Percentiles rank a stretch among this genome's conserved stretches.
Evolutionary conservation across 2,329 filamentous ascomycete species (phyloP).

Genomic region (Aspergillus clavatus): DNA sequence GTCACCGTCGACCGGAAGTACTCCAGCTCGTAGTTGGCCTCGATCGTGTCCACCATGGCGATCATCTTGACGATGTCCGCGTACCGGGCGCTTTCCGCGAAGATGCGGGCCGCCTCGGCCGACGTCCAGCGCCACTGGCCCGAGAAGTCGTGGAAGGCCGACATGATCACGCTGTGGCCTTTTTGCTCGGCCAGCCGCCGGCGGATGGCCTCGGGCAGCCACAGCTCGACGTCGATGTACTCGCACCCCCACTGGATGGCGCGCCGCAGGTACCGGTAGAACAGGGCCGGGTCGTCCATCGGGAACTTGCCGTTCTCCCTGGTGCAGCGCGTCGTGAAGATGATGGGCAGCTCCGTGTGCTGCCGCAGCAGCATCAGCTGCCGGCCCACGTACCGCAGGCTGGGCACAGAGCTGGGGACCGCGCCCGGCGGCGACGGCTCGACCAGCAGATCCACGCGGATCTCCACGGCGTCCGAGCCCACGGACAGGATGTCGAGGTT

Average conservation of each 20-base stretch:
- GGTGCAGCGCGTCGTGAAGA: slow-evolving; percentile 79
- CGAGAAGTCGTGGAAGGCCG: slow-evolving; percentile 87
- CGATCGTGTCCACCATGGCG: slow-evolving; percentile 71
- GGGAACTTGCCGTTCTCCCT: slow-evolving; percentile 79
- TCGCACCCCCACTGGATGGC: slow-evolving; percentile 87
- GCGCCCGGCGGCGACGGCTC: slow-evolving; percentile 64
- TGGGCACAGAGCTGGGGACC: slow-evolving; percentile 59
- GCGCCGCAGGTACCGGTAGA: slow-evolving; percentile 73
- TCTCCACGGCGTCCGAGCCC: slow-evolving; percentile 78
- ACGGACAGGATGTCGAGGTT: slow-evolving; percentile 85
- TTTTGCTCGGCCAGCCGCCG: slow-evolving; percentile 62
- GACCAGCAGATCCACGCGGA: slow-evolving; percentile 74
- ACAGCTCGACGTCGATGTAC: slow-evolving; percentile 84
- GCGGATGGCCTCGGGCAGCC: slow-evolving; percentile 74
- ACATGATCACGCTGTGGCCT: slow-evolving; percentile 79
- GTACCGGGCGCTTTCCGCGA: slow-evolving; percentile 65
- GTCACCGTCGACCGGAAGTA: slow-evolving; percentile 78
- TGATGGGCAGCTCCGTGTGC: slow-evolving; percentile 81
- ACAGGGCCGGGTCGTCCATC: slow-evolving; percentile 71
- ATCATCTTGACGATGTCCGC: slow-evolving; percentile 92
- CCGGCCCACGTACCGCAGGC: slow-evolving; percentile 76
- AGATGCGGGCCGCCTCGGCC: slow-evolving; percentile 64
- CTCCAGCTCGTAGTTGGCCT: slow-evolving; percentile 85
- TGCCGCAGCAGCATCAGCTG: slow-evolving; percentile 81
- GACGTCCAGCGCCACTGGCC: slow-evolving; percentile 80